Evolutionary conservation across 352 stramenopile species (phyloP), one percentile per base, ranked within the genome.

Genomic region (Phytophthora hybrid): DNA sequence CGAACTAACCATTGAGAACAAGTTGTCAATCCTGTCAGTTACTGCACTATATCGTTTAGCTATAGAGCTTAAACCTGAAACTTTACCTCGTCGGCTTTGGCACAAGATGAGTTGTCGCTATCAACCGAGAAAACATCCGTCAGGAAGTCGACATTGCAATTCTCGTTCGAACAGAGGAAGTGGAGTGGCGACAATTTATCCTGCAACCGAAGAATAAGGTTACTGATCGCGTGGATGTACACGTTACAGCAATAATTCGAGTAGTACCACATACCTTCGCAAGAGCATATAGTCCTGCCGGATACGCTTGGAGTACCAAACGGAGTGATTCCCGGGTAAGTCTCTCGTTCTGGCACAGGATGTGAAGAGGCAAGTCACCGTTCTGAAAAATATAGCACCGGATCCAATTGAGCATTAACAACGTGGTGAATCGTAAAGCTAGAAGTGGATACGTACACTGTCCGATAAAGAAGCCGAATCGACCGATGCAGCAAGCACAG

Each of bases 281-380:
- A 3, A 70, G 59, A 5, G 72, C 41, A n/a, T 79, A 60, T 21
- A 92, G 55, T 5, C 72, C 72, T 2, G 69, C 41, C 1, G 84
- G 71, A 63, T 78, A 67, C 1, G 60, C 65, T 31, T 78, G 51
- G 23, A 94, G 59, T 4, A 82, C 51, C 0, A 64, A 56, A 21
- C 63, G 68, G 1, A 94, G 49, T 55, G 84, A 63, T 9, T 83
- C 69, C 1, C 65, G 51, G 0, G 55, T 72, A 9, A 90, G 46
- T 0, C 60, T 63, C 6, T 60, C 58, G 47, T 90, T 93, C 21
- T 85, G 76, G 39, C 83, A 88, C 10, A 90, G 63, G 9, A 88
- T 49, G 68, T 92, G 82, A n/a, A 94, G 64, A 4, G 85, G 79
- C 16, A 92, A 61, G 10, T 93, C 84, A 1, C 72, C 63, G 37